phyloP scores from a whole-genome alignment of 1,284 basidiomycete genomes.

The Amylostereum areolatum region DNA sequence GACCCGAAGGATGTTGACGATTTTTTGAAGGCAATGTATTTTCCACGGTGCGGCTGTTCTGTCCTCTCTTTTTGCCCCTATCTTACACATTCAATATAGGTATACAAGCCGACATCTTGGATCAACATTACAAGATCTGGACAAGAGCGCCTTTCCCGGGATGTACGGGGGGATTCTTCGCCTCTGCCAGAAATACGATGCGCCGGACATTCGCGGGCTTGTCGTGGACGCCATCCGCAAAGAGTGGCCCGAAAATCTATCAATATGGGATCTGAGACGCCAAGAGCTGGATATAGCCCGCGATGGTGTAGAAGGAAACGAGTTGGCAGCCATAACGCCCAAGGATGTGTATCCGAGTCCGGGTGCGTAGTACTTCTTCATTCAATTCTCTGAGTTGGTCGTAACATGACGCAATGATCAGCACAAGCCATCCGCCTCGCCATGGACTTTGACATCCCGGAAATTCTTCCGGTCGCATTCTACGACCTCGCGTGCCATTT shows the following conservation, averaged over 20 bases:
- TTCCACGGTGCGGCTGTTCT: background rate
- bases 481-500: background rate
- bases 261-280: background rate
- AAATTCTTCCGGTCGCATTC: background rate
- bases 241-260: background rate
- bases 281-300: background rate
- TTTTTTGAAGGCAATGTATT: background rate
- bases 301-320: background rate
- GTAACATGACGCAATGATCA: background rate
- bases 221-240: background rate
- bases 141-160: background rate
- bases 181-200: background rate
- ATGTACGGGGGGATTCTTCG: background rate
- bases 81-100: too few species aligned
- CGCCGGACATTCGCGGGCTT: background rate
- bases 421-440: background rate
- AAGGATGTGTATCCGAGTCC: background rate
- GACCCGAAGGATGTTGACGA: background rate
- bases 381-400: background rate
- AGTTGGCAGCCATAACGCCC: background rate
- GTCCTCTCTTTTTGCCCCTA: too few species aligned
- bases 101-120: background rate
- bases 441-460: background rate
- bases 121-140: background rate
- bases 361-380: background rate